Evolutionary conservation across 2,329 filamentous ascomycete genomes (phyloP).

Genomic region (Claviceps paspali): DNA sequence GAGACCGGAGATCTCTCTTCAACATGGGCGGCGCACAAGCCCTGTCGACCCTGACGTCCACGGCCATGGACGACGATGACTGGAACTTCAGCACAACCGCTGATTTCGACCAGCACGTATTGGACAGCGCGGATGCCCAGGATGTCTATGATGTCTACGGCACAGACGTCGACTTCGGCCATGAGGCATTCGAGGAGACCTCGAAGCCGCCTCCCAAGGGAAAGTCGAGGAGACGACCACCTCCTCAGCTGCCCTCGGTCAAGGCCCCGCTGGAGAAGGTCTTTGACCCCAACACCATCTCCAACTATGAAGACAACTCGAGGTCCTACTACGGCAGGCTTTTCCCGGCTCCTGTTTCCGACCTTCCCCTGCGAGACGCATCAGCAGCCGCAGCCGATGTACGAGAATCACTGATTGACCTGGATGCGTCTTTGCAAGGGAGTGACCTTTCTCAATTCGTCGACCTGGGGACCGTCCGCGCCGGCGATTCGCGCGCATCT

Average conservation of each 20-base stretch:
- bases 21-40: conserved; percentile 42
- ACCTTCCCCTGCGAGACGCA: conserved; percentile 44
- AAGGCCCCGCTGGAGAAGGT: conserved; percentile 48
- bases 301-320: conserved; percentile 49
- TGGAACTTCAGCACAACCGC: conserved; percentile 55
- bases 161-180: conserved; percentile 37
- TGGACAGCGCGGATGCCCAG: conserved; percentile 36
- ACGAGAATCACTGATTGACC: conserved; percentile 49
- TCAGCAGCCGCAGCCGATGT: conserved; percentile 32
- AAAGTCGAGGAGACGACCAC: conserved; percentile 39
- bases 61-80: conserved; percentile 37
- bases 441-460: conserved; percentile 41
- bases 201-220: conserved; percentile 38
- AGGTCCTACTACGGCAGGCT: conserved; percentile 41
- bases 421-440: conserved; percentile 44
- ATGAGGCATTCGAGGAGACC: conserved; percentile 30
- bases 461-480: conserved; percentile 45
- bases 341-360: conserved; percentile 28
- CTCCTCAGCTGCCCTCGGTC: conserved; percentile 40
- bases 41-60: conserved; percentile 27
- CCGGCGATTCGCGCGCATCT: conserved; percentile 29
- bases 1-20: conserved; percentile 51
- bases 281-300: conserved; percentile 50
- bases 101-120: conserved; percentile 45
- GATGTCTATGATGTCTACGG: conserved; percentile 48